phyloP scores from a whole-genome alignment of 202 grass and related monocot genomes.

The Zizania palustris region DNA sequence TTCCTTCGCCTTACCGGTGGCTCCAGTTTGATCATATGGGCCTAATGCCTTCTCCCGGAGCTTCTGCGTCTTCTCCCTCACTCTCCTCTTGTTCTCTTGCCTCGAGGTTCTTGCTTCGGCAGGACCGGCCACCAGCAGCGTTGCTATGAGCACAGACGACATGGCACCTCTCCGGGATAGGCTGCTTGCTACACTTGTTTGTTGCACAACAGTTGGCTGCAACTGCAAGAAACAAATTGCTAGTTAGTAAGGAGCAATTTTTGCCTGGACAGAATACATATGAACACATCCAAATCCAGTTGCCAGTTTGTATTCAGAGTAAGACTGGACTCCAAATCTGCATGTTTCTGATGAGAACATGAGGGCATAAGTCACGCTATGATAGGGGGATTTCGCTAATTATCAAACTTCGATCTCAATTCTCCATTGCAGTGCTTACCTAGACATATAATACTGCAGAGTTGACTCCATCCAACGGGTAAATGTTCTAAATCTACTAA shows the following conservation, averaged over 20 bases:
- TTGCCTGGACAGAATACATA: background rate
- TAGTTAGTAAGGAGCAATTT: background rate
- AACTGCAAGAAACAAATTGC: conserved; percentile 27
- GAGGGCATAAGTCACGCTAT: background rate
- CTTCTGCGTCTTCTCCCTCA: conserved; percentile 69
- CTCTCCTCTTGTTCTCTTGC: conserved; percentile 71
- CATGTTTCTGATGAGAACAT: background rate
- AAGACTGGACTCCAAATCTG: background rate
- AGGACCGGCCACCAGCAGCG: conserved; percentile 32
- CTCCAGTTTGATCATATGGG: conserved; percentile 29
- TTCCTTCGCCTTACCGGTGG: conserved; percentile 15
- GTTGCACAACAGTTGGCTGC: conserved; percentile 30
- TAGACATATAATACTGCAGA: background rate
- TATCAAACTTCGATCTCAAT: background rate
- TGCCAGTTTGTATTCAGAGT: background rate
- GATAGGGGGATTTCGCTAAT: background rate
- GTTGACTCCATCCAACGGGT: background rate
- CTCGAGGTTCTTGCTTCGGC: conserved; percentile 55
- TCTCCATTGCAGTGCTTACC: too few species aligned
- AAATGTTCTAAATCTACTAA: background rate
- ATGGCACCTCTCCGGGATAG: conserved; percentile 58
- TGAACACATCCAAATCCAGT: background rate
- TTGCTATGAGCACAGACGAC: conserved; percentile 44
- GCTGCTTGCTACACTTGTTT: conserved; percentile 34
- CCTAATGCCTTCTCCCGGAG: conserved; percentile 62